Percentiles rank a stretch among this genome's conserved stretches.
Conservation (phyloP, 352 stramenopile genomes). For the Phytopythium chamaehyphon region DNA sequence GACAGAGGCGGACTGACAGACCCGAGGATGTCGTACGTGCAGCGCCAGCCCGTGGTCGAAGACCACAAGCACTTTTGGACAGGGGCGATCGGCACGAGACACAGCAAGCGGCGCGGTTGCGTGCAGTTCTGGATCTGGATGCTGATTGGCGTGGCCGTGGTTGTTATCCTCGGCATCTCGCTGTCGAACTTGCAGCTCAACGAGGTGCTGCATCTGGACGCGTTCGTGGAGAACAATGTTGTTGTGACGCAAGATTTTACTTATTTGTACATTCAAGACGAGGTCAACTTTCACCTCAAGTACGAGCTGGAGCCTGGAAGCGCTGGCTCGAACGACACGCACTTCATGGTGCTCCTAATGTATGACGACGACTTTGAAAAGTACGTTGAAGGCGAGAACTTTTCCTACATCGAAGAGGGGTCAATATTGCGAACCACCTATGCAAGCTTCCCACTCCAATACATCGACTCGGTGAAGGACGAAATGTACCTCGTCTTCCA, state of each 20-base stretch:
- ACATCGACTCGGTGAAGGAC: slow-evolving; percentile 40
- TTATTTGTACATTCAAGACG: slow-evolving; percentile 55
- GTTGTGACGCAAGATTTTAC: slow-evolving; percentile 48
- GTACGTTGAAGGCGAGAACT: slow-evolving; percentile 43
- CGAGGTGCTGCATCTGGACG: slow-evolving; percentile 64
- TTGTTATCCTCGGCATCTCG: slow-evolving; percentile 25
- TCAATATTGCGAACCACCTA: slow-evolving; percentile 44
- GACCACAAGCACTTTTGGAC: slow-evolving; percentile 45
- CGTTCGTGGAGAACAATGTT: slow-evolving; percentile 48
- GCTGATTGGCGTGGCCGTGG: slow-evolving; percentile 27
- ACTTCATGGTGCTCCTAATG: slow-evolving; percentile 55
- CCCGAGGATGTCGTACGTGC: slow-evolving; percentile 29
- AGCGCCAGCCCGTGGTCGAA: slow-evolving; percentile 24
- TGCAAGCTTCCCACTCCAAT: slow-evolving; percentile 36
- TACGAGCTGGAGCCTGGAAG: slow-evolving; percentile 41
- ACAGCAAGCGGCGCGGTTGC: slow-evolving; percentile 30
- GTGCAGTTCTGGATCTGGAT: slow-evolving; percentile 36
- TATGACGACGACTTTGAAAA: slow-evolving; percentile 47
- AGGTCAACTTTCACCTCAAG: slow-evolving; percentile 51
- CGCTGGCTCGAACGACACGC: slow-evolving; percentile 14
- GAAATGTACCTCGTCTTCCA: slow-evolving; percentile 66
- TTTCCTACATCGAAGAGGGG: slow-evolving; percentile 28
- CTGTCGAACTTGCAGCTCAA: slow-evolving; percentile 35
- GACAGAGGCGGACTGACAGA: slow-evolving; percentile 14
- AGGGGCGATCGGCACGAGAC: slow-evolving; percentile 35